Evolutionary conservation across 176 grass and related monocot species (phyloP).

Genomic region (Luzula sylvatica): DNA sequence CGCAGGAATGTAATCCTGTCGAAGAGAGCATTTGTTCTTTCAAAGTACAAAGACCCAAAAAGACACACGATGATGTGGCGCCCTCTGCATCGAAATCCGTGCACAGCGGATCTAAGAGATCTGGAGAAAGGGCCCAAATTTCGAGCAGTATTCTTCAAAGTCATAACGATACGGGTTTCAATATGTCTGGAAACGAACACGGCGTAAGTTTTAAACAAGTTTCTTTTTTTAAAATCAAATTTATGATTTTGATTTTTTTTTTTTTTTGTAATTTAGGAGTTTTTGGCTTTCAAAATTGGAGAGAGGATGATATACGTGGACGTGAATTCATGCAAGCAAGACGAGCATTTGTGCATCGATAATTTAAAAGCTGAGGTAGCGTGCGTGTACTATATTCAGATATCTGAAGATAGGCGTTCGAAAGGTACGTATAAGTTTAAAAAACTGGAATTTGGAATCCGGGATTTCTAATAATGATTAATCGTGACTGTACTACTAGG

Average conservation of each 20-base stretch:
- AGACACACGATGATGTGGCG: conserved; percentile 29
- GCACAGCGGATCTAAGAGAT: conserved; percentile 36
- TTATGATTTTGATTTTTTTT: neutral
- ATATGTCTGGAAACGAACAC: conserved; percentile 28
- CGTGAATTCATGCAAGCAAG: conserved; percentile 33
- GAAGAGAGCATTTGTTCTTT: conserved; percentile 96
- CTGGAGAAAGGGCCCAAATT: conserved; percentile 21
- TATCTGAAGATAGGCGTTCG: conserved; percentile 52
- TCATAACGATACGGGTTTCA: conserved; percentile 31
- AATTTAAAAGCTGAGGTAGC: conserved; percentile 80
- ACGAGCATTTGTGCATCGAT: conserved; percentile 37
- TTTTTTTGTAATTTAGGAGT: conserved; percentile 25
- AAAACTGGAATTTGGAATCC: neutral
- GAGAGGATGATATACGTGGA: conserved; percentile 55
- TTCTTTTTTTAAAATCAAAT: neutral
- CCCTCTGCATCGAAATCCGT: conserved; percentile 46
- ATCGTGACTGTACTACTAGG: conserved; percentile 29
- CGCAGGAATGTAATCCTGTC: conserved; percentile 27
- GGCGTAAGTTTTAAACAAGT: conserved; percentile 46
- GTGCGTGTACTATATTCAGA: conserved; percentile 72
- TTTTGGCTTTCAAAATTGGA: conserved; percentile 59
- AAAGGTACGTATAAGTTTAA: conserved; percentile 42
- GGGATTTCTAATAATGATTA: neutral
- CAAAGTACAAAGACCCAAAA: conserved; percentile 45
- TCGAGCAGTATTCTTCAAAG: conserved; percentile 32